These are phyloP conservation scores for Cupressus sempervirens DNA, from an alignment of 75 land plant species.

Conservation along the genomic window DNA sequence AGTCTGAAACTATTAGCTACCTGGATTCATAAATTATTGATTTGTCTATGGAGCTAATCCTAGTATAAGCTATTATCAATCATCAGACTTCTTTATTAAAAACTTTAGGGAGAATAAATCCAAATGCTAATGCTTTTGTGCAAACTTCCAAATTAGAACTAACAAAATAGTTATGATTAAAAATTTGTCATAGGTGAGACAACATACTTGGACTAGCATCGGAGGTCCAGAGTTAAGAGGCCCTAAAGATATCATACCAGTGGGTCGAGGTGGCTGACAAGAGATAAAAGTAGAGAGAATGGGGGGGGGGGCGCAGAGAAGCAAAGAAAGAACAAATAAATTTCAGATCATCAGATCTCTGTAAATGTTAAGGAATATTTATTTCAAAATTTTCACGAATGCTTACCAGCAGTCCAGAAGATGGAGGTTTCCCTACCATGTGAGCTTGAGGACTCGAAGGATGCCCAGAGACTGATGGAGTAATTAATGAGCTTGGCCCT, in stretches of 20 bases:
- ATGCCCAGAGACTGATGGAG: constrained; percentile 10
- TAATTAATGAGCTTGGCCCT: constrained; percentile 6
- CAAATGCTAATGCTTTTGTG: background rate
- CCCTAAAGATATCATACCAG: constrained; percentile 28
- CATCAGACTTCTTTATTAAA: background rate
- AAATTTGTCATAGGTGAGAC: background rate
- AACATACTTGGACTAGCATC: constrained; percentile 33
- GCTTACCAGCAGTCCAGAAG: constrained; percentile 7
- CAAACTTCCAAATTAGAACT: background rate
- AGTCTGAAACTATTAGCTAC: constrained; percentile 47
- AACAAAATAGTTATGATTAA: background rate
- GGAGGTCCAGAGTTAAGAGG: constrained; percentile 28
- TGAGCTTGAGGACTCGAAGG: constrained; percentile 12
- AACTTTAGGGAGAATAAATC: background rate
- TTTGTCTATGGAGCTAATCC: constrained; percentile 30
- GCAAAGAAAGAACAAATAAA: background rate
- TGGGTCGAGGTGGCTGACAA: constrained; percentile 30
- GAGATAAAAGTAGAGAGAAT: background rate
- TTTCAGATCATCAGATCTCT: background rate
- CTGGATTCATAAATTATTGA: constrained; percentile 44
- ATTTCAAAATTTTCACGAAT: background rate
- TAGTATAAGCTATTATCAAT: constrained; percentile 57
- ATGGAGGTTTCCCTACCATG: constrained; percentile 11
- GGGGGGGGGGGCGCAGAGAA: background rate
- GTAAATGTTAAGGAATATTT: background rate